Conservation (phyloP, 2,329 filamentous ascomycete species). For the Fusarium drepaniforme region DNA sequence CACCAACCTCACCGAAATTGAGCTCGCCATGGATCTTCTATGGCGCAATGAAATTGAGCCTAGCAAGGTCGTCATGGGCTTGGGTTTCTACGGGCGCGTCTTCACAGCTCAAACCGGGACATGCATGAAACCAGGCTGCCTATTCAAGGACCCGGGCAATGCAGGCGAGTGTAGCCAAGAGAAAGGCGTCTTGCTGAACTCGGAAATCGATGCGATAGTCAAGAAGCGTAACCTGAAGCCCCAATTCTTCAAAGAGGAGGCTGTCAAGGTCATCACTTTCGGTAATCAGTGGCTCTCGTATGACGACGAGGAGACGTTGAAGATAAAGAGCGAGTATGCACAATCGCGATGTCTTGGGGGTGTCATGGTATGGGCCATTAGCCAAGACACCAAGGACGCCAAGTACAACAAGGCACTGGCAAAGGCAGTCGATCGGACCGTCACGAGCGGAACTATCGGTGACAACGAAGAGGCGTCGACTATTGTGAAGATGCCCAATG, state of each 20-base stretch:
- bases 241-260: neutral
- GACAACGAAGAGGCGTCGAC: neutral
- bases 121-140: constrained; percentile 16
- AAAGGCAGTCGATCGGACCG: neutral
- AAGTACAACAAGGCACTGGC: constrained; percentile 12
- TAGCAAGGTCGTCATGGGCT: constrained; percentile 15
- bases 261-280: constrained; percentile 6
- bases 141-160: neutral
- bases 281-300: constrained; percentile 14
- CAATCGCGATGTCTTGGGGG: constrained; percentile 14
- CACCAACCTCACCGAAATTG: constrained; percentile 33
- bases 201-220: constrained; percentile 1
- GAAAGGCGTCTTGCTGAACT: constrained; percentile 10
- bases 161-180: constrained; percentile 8
- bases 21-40: constrained; percentile 13
- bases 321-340: constrained; percentile 15
- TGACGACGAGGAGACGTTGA: constrained; percentile 16
- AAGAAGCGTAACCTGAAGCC: neutral
- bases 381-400: constrained; percentile 19
- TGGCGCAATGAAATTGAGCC: constrained; percentile 19
- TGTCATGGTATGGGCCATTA: constrained; percentile 31
- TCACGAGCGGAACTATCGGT: neutral
- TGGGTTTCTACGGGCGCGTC: constrained; percentile 31
- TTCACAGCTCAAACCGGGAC: neutral
- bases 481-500: neutral